Evolutionary conservation across 805 yeast genomes (phyloP), one percentile per base, ranked within the genome.

Genomic region (Spathaspora passalidarum): DNA sequence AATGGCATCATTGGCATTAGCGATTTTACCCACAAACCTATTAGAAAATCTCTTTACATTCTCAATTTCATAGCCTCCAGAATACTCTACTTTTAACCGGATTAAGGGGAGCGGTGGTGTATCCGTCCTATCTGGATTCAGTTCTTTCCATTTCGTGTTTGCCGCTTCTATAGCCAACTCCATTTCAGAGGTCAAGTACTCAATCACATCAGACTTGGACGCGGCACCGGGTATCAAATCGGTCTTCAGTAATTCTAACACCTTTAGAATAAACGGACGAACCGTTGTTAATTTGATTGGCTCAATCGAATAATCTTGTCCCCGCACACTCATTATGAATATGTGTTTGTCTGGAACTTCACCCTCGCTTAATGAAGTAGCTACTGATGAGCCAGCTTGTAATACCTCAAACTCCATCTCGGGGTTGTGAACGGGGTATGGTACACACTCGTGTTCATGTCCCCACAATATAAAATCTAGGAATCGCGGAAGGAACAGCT

Each of bases 321-420:
- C 82, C n/a, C 78, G 73, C 16, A 92, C 69, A 39, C 79, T 81
- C 49, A 94, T 53, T 2, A 94, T 70, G 46, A 86, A 91, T 0
- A 83, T 91, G 59, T 81, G 76, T 60, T 94, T 94, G 26, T 76
- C 79, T 13, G 80, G 73, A 0, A 88, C 78, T 60, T 94, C 99
- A 9, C 92, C 95, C 44, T 86, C 94, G 48, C 87, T 79, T 19
- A 94, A 69, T 2, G 96, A 84, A 0, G 99, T 94, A 0, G 96
- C 97, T 14, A 94, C 86, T 0, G 96, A 86, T 1, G 96, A 88
- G 0, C 99, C 99, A 0, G 96, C 94, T 60, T 90, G 97, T 32
- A 94, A 72, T 0, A 90, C 89, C 45, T 81, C 81, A 58, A 92
- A 89, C 1, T 84, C 85, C 2, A 76, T 77, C 9, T 73, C 75